These are phyloP conservation scores for Sporothrix euskadiensis DNA, from an alignment of 2,329 filamentous ascomycete genomes.

Conservation along the genomic window DNA sequence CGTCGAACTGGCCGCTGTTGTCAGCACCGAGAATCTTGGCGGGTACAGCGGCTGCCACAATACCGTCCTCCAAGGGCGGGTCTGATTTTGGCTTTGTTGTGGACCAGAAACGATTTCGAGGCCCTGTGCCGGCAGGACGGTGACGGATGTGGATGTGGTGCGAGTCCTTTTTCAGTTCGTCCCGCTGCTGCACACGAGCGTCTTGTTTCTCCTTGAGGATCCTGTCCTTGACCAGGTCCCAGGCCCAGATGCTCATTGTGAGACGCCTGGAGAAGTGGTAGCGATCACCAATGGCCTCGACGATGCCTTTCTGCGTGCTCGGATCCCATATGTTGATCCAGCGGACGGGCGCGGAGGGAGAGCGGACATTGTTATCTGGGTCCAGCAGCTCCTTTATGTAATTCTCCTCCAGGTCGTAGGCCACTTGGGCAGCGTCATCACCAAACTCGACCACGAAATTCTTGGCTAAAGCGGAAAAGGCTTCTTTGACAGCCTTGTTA, in stretches of 20 bases:
- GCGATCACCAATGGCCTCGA: conserved; percentile 57
- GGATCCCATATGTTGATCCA: conserved; percentile 80
- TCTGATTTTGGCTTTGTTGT: neutral
- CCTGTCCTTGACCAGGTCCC: conserved; percentile 33
- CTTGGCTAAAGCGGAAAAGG: conserved; percentile 44
- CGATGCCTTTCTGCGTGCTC: conserved; percentile 56
- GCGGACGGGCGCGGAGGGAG: conserved; percentile 52
- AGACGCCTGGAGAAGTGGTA: conserved; percentile 71
- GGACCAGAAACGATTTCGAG: neutral
- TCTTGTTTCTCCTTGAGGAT: neutral
- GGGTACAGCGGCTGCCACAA: neutral
- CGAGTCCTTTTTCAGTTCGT: neutral
- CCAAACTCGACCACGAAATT: conserved; percentile 70
- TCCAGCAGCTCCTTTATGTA: conserved; percentile 47
- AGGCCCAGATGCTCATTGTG: conserved; percentile 60
- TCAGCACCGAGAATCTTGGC: neutral
- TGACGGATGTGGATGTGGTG: neutral
- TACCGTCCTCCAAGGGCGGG: conserved; percentile 17
- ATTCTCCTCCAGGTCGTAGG: conserved; percentile 51
- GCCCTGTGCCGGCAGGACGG: neutral
- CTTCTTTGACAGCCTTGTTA: conserved; percentile 44
- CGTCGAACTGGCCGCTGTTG: neutral
- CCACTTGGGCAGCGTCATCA: conserved; percentile 55
- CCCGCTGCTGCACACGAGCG: neutral
- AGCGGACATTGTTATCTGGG: conserved; percentile 26